phyloP scores from a whole-genome alignment of 352 stramenopile species.

The Phytophthora citricola region DNA sequence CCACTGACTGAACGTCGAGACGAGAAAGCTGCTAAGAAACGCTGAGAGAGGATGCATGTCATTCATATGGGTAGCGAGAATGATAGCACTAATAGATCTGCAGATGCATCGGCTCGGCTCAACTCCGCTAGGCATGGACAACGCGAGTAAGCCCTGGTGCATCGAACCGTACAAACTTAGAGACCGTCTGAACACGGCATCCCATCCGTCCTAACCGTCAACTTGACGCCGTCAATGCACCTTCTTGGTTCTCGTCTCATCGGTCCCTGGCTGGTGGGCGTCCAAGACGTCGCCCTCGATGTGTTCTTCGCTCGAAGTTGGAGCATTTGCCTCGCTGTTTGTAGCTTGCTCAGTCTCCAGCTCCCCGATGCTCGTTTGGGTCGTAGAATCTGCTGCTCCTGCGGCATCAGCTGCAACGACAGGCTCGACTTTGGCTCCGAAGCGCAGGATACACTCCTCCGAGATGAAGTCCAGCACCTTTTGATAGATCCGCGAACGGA shows the following conservation, averaged over 20 bases:
- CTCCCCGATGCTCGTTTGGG: constrained; percentile 1
- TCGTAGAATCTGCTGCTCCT: background rate
- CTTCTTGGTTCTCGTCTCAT: constrained; percentile 22
- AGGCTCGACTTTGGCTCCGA: constrained; percentile 30
- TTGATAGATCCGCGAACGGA: constrained; percentile 82
- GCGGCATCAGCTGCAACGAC: background rate
- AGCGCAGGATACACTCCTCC: constrained; percentile 77
- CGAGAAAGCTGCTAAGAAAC: constrained; percentile 3
- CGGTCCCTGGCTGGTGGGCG: constrained; percentile 8
- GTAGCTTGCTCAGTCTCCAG: constrained; percentile 13
- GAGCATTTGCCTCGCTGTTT: constrained; percentile 4
- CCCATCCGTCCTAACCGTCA: background rate
- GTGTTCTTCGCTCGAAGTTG: constrained; percentile 6
- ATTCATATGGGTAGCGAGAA: constrained; percentile 33
- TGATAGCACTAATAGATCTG: constrained; percentile 25
- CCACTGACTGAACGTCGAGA: background rate
- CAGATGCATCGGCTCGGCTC: constrained; percentile 13
- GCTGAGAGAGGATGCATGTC: constrained; percentile 13
- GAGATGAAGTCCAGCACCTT: constrained; percentile 88
- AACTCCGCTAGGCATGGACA: background rate
- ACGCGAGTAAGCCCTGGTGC: background rate
- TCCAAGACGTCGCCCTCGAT: background rate
- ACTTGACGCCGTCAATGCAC: constrained; percentile 24
- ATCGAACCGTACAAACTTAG: constrained; percentile 1
- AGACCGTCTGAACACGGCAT: constrained; percentile 1